Conservation (phyloP, 495 filamentous ascomycete genomes). For the Xylaria grammica region DNA sequence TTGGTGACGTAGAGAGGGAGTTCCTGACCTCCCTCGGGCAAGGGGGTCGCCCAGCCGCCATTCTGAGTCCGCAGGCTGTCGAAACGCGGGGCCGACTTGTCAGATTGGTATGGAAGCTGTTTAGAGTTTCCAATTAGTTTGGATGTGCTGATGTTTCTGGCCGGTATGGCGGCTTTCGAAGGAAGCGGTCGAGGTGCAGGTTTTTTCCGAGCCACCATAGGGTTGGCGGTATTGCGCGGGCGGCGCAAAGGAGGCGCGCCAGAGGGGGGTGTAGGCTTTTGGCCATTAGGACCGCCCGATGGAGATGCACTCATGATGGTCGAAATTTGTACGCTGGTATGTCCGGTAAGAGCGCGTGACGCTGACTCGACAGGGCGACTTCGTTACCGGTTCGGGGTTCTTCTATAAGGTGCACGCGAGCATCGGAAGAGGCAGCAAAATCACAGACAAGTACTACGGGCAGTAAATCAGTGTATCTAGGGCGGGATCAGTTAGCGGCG, state of each 20-base stretch:
- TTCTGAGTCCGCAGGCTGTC: constrained; percentile 46
- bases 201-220: constrained; percentile 70
- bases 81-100: constrained; percentile 27
- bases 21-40: constrained; percentile 60
- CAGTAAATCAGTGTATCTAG: background rate
- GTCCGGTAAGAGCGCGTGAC: background rate
- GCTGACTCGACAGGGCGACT: background rate
- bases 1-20: constrained; percentile 83
- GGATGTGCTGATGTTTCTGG: constrained; percentile 12
- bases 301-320: constrained; percentile 65
- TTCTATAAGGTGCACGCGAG: constrained; percentile 11
- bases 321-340: background rate
- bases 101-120: constrained; percentile 4
- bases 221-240: constrained; percentile 63
- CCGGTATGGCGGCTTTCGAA: constrained; percentile 25
- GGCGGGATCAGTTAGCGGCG: too few species aligned
- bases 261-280: constrained; percentile 45
- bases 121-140: constrained; percentile 19
- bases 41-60: constrained; percentile 66
- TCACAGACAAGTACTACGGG: background rate
- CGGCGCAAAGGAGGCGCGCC: constrained; percentile 45
- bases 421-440: constrained; percentile 1
- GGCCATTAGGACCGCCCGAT: constrained; percentile 47
- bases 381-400: background rate
- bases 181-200: constrained; percentile 37